A percentile compares a stretch with the other conserved stretches of the same genome.
phyloP scores from a whole-genome alignment of 495 filamentous ascomycete genomes.

The Corynascus novoguineensis region DNA sequence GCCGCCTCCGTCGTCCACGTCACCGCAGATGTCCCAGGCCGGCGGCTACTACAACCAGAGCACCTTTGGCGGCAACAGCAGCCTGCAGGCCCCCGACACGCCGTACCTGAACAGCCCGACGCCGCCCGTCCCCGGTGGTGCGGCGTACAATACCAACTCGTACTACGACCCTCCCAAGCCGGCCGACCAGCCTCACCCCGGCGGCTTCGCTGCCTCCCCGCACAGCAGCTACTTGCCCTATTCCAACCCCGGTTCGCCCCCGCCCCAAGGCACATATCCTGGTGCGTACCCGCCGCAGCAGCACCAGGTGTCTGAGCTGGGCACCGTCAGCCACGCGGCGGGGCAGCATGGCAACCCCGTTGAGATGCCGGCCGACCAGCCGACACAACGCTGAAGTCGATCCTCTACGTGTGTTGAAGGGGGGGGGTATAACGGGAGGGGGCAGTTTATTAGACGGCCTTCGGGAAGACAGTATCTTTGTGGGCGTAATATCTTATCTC shows the following conservation, averaged over 20 bases:
- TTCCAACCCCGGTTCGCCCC: background rate
- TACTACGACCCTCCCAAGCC: constrained; percentile 21
- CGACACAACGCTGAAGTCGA: background rate
- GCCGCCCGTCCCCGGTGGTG: background rate
- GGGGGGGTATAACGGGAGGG: background rate
- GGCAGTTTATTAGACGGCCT: background rate
- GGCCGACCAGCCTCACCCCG: background rate
- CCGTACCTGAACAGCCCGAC: constrained; percentile 8
- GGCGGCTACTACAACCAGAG: constrained; percentile 6
- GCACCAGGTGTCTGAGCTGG: constrained; percentile 18
- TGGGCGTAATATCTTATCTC: background rate
- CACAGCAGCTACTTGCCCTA: no score
- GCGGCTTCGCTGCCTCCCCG: background rate
- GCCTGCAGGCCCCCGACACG: background rate
- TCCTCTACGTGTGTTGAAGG: background rate
- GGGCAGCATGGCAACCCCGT: constrained; percentile 12
- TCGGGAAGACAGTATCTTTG: background rate
- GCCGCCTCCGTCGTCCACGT: background rate
- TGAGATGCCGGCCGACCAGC: constrained; percentile 14
- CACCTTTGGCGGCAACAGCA: background rate
- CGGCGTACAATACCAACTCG: constrained; percentile 14
- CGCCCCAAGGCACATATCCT: background rate
- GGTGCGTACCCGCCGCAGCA: constrained; percentile 1
- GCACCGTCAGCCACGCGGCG: background rate
- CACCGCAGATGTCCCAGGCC: constrained; percentile 14